Percentiles rank a stretch among this genome's conserved stretches.
Evolutionary conservation across 257 asterid genomes (phyloP).

Genomic region (Solanum paucissectum): DNA sequence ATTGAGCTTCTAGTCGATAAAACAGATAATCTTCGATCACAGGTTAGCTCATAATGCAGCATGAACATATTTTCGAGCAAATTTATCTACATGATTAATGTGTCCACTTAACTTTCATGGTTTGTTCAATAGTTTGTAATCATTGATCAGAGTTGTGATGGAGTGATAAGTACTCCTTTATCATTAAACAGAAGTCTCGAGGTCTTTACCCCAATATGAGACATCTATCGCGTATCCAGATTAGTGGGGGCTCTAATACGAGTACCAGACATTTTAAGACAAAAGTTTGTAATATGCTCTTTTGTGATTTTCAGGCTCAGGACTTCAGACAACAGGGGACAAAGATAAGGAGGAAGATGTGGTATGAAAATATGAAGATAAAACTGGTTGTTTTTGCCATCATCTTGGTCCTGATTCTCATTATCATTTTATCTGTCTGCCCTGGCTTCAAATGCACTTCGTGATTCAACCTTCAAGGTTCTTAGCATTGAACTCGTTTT

Average conservation of each 20-base stretch:
- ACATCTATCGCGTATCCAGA: background rate
- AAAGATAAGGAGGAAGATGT: conserved; percentile 35
- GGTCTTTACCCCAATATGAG: background rate
- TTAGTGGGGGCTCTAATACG: background rate
- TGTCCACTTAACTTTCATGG: background rate
- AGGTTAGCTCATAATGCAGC: conserved; percentile 16
- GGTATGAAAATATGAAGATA: conserved; percentile 43
- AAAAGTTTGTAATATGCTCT: background rate
- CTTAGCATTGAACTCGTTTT: background rate
- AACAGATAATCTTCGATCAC: conserved; percentile 40
- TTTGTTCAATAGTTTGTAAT: background rate
- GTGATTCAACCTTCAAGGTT: background rate
- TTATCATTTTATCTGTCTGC: conserved; percentile 30
- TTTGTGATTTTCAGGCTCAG: conserved; percentile 29
- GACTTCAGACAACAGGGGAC: conserved; percentile 41
- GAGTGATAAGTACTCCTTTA: background rate
- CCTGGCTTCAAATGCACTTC: conserved; percentile 29
- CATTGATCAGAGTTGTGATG: background rate
- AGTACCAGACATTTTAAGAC: fast-evolving
- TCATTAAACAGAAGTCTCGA: background rate
- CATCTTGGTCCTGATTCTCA: conserved; percentile 13
- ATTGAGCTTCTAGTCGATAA: conserved; percentile 40
- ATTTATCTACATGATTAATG: background rate
- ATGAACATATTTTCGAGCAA: no score
- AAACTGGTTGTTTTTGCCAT: conserved; percentile 30